phyloP scores from a whole-genome alignment of 192 early-diverging fungal genomes.

The Linnemannia elongata region DNA sequence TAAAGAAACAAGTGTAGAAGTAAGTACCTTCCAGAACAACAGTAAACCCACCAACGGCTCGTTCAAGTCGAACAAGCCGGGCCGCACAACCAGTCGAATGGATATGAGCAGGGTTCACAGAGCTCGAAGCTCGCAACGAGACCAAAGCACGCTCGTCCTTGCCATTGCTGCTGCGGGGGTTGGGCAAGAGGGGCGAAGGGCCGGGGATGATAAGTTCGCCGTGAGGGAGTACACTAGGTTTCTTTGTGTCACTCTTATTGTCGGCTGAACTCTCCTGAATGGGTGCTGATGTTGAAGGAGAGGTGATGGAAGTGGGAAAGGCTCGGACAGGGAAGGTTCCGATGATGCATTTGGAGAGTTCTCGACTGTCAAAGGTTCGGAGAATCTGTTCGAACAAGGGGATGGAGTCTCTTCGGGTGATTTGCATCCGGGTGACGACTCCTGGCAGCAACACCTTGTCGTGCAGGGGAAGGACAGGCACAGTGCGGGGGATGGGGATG shows the following conservation, averaged over 20 bases:
- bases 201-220: conserved; percentile 14
- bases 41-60: conserved; percentile 69
- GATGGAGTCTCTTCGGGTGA: conserved; percentile 68
- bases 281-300: not conserved
- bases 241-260: conserved; percentile 1
- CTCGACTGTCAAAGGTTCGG: conserved; percentile 52
- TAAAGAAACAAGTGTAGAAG: not conserved
- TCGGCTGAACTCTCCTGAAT: not conserved
- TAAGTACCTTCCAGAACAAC: conserved; percentile 76
- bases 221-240: not conserved
- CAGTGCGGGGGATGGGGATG: conserved; percentile 54
- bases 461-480: conserved; percentile 64
- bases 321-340: conserved; percentile 58
- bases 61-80: conserved; percentile 67
- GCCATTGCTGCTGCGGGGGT: not conserved
- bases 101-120: conserved; percentile 36
- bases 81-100: conserved; percentile 65
- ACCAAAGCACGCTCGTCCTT: not conserved
- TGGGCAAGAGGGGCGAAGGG: conserved; percentile 7
- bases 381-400: conserved; percentile 66
- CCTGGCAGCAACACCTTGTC: conserved; percentile 77
- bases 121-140: not conserved
- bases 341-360: conserved; percentile 55
- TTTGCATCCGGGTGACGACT: conserved; percentile 70
- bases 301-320: not conserved